These are phyloP conservation scores for Phytophthora fragariaefolia DNA, from an alignment of 352 stramenopile species.

Conservation along the genomic window DNA sequence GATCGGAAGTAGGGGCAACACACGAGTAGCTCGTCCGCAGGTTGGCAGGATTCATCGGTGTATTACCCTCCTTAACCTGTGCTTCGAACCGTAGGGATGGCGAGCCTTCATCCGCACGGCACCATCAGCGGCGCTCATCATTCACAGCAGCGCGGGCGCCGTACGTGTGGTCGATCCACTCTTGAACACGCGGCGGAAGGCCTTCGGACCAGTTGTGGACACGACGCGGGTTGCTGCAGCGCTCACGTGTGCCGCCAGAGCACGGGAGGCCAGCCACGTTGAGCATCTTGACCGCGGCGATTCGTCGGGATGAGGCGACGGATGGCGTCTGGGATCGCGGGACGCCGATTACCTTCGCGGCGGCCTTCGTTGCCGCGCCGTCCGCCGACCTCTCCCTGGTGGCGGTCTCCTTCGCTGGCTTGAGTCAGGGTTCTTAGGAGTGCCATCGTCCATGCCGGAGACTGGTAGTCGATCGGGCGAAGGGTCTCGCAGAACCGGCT, in stretches of 20 bases:
- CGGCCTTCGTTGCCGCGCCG: neutral
- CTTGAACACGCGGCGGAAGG: neutral
- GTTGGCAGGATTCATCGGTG: no score
- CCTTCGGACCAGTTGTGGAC: constrained; percentile 2
- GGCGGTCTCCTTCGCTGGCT: neutral
- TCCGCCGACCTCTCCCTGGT: neutral
- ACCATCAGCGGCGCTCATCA: neutral
- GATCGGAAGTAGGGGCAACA: no score
- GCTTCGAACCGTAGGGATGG: no score
- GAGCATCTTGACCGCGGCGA: constrained; percentile 7
- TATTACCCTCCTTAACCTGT: no score
- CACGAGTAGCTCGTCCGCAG: no score
- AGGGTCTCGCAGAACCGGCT: neutral
- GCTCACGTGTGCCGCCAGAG: constrained; percentile 1
- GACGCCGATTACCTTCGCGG: neutral
- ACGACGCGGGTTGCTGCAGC: constrained; percentile 6
- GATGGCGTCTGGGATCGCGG: constrained; percentile 7
- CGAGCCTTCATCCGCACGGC: no score
- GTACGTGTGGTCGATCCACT: neutral
- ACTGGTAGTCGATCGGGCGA: neutral
- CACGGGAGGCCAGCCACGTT: constrained; percentile 8
- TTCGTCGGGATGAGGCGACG: constrained; percentile 9
- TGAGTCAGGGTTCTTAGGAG: neutral
- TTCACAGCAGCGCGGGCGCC: no score
- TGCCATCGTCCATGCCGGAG: neutral